Evolutionary conservation across 176 grass and related monocot species (phyloP).

Genomic region (Cymbopogon citratus): DNA sequence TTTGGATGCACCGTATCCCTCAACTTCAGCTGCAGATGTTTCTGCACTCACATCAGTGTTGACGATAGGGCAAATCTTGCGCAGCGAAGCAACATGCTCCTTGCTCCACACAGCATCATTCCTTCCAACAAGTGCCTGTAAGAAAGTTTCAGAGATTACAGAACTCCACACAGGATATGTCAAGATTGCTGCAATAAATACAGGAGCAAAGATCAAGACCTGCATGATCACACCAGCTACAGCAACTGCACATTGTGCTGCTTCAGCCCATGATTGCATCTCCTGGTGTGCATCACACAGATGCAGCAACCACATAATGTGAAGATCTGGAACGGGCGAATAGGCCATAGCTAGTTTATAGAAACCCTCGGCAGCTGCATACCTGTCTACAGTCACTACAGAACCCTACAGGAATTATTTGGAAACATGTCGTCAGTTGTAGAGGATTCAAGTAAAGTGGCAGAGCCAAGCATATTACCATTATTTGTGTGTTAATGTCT

Average conservation of each 20-base stretch:
- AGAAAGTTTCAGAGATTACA: slow-evolving; percentile 15
- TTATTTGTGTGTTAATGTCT: background rate
- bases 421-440: slow-evolving; percentile 10
- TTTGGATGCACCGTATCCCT: slow-evolving; percentile 98
- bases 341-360: slow-evolving; percentile 95
- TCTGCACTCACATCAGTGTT: slow-evolving; percentile 72
- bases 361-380: slow-evolving; percentile 87
- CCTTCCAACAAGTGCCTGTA: slow-evolving; percentile 94
- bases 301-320: slow-evolving; percentile 99
- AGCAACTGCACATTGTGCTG: slow-evolving; percentile 98
- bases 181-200: slow-evolving; percentile 15
- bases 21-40: slow-evolving; percentile 88
- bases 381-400: slow-evolving; percentile 71
- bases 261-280: slow-evolving; percentile 99
- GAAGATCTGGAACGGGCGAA: slow-evolving; percentile 89
- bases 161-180: slow-evolving; percentile 13
- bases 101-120: slow-evolving; percentile 92
- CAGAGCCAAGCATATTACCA: background rate
- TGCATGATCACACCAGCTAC: slow-evolving; percentile 99
- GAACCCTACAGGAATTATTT: slow-evolving; percentile 59
- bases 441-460: slow-evolving; percentile 26
- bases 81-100: slow-evolving; percentile 76
- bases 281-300: slow-evolving; percentile 97
- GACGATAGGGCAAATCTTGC: slow-evolving; percentile 90
- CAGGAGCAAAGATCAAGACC: slow-evolving; percentile 43